Conservation (phyloP, 371 early-diverging fungal species). For the Rhizopus microsporus region DNA sequence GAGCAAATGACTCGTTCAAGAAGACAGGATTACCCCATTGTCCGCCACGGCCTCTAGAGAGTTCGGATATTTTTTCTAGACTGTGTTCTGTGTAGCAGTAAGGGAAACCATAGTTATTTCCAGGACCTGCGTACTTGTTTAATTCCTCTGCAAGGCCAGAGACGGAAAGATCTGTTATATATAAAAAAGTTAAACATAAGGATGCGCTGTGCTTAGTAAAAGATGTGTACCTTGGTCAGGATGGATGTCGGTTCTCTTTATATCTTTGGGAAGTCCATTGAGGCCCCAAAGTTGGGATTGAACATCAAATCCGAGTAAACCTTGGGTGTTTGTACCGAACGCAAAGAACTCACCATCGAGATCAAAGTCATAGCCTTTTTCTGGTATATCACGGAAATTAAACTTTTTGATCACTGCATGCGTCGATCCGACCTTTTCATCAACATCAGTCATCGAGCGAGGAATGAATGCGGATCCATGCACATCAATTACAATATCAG, state of each 20-base stretch:
- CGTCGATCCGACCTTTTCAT: conserved; percentile 10
- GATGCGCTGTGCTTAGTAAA: neutral
- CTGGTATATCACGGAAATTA: conserved; percentile 37
- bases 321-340: conserved; percentile 38
- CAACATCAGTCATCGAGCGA: conserved; percentile 20
- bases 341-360: conserved; percentile 40
- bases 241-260: conserved; percentile 12
- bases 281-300: conserved; percentile 50
- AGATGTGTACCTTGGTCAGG: conserved; percentile 5
- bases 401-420: conserved; percentile 46
- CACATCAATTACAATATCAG: conserved; percentile 42
- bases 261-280: conserved; percentile 17
- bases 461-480: conserved; percentile 42
- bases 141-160: conserved; percentile 42
- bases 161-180: conserved; percentile 18
- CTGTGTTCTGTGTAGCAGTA: conserved; percentile 46
- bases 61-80: conserved; percentile 16
- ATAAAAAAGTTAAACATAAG: neutral
- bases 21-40: conserved; percentile 47
- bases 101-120: conserved; percentile 41
- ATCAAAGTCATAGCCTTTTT: conserved; percentile 39
- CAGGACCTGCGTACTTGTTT: conserved; percentile 37
- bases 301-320: conserved; percentile 44
- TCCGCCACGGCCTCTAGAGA: conserved; percentile 29
- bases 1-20: conserved; percentile 32